phyloP scores from a whole-genome alignment of 805 yeast species.

The Hanseniaspora lachancei region DNA sequence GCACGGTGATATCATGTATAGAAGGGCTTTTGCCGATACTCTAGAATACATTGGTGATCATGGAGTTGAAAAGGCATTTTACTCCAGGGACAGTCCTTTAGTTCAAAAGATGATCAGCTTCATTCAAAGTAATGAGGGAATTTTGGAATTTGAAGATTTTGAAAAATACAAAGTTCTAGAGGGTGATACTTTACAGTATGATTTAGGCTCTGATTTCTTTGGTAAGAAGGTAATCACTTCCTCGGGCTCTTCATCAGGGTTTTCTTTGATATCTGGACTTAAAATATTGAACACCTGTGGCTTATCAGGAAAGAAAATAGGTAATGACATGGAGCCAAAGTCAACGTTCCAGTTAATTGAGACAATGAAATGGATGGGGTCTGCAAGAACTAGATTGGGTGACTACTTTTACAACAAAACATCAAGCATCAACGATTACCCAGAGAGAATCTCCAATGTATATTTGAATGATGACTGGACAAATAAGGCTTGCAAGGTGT shows the following conservation, averaged over 20 bases:
- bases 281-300: conserved; percentile 42
- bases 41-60: conserved; percentile 55
- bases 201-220: conserved; percentile 20
- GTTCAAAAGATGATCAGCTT: conserved; percentile 45
- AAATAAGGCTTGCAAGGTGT: conserved; percentile 33
- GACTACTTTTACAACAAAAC: conserved; percentile 32
- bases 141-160: conserved; percentile 54
- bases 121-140: conserved; percentile 49
- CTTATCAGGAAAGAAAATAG: conserved; percentile 17
- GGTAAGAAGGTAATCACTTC: conserved; percentile 18
- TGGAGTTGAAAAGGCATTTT: conserved; percentile 67
- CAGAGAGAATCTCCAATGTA: conserved; percentile 33
- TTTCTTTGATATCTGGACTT: conserved; percentile 66
- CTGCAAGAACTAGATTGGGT: conserved; percentile 76
- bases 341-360: conserved; percentile 62
- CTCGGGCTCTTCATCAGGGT: conserved; percentile 72
- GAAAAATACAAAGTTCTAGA: conserved; percentile 40
- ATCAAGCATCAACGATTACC: conserved; percentile 19
- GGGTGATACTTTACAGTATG: conserved; percentile 27
- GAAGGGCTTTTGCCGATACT: conserved; percentile 56
- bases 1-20: conserved; percentile 46
- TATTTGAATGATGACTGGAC: conserved; percentile 44
- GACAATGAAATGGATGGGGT: conserved; percentile 86
- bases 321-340: conserved; percentile 36
- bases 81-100: conserved; percentile 69